A percentile compares a stretch with the other conserved stretches of the same genome.
These are phyloP conservation scores for Russula sp. DNA, from an alignment of 768 basidiomycete species.

Conservation along the genomic window DNA sequence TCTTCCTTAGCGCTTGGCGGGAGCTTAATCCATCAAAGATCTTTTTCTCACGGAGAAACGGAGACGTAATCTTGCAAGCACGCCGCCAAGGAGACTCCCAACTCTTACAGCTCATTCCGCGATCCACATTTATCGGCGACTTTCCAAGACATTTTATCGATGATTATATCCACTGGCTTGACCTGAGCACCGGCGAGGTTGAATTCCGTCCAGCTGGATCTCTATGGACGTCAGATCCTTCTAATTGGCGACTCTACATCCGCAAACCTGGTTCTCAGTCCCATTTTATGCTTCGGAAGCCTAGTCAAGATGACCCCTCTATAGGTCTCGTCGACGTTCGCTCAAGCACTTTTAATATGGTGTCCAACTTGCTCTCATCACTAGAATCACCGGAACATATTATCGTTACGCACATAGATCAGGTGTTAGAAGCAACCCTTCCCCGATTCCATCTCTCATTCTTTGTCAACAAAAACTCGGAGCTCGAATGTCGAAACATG, in stretches of 20 bases:
- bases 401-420: neutral
- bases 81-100: neutral
- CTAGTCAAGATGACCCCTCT: neutral
- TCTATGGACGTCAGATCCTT: slow-evolving; percentile 22
- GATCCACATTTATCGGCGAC: no score
- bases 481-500: no score
- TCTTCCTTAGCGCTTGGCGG: neutral
- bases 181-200: slow-evolving; percentile 24
- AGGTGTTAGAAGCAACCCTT: neutral
- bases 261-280: no score
- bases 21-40: neutral
- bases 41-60: neutral
- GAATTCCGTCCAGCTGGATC: slow-evolving; percentile 30
- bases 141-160: no score
- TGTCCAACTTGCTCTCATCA: neutral
- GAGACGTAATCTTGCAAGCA: slow-evolving; percentile 2
- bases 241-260: slow-evolving; percentile 30
- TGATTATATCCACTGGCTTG: neutral
- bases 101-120: no score
- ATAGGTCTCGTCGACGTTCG: slow-evolving; percentile 4
- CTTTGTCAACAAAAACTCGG: no score
- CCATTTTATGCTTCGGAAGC: no score
- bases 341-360: neutral
- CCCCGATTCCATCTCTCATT: no score
- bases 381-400: neutral